Percentiles rank a stretch among this genome's conserved stretches.
phyloP scores from a whole-genome alignment of 1,284 basidiomycete genomes.

The Papiliotrema fonsecae region DNA sequence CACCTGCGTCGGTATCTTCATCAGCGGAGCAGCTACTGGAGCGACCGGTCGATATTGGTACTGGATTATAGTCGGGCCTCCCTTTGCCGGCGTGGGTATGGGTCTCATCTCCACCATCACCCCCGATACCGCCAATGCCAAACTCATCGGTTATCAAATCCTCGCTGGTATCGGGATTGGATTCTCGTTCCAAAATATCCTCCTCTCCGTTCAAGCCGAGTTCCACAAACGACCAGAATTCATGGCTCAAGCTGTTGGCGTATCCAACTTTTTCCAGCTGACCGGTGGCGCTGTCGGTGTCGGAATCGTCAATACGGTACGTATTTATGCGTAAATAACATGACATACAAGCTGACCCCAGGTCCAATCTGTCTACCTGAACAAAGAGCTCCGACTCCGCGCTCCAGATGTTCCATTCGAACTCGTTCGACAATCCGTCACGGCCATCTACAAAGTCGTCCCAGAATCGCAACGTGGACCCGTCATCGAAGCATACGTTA shows the following conservation, averaged over 20 bases:
- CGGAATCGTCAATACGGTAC: constrained; percentile 49
- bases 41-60: constrained; percentile 39
- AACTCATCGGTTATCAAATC: constrained; percentile 42
- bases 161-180: constrained; percentile 44
- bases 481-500: constrained; percentile 50
- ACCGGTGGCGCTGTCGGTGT: constrained; percentile 49
- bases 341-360: constrained; percentile 23
- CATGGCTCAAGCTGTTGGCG: constrained; percentile 13
- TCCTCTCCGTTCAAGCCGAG: constrained; percentile 1
- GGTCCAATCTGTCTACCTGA: constrained; percentile 36
- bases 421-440: constrained; percentile 30
- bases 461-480: constrained; percentile 31
- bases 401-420: constrained; percentile 40
- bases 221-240: neutral
- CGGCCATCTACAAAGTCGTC: constrained; percentile 33
- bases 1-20: constrained; percentile 39
- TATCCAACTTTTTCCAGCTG: constrained; percentile 48
- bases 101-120: constrained; percentile 43
- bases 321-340: neutral
- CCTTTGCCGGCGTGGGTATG: constrained; percentile 30
- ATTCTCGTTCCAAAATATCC: constrained; percentile 32
- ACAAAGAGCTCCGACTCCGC: constrained; percentile 23
- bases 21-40: constrained; percentile 43
- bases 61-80: constrained; percentile 38
- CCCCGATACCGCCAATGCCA: constrained; percentile 19